Conservation (phyloP, 768 basidiomycete genomes). For the Suillus plorans region DNA sequence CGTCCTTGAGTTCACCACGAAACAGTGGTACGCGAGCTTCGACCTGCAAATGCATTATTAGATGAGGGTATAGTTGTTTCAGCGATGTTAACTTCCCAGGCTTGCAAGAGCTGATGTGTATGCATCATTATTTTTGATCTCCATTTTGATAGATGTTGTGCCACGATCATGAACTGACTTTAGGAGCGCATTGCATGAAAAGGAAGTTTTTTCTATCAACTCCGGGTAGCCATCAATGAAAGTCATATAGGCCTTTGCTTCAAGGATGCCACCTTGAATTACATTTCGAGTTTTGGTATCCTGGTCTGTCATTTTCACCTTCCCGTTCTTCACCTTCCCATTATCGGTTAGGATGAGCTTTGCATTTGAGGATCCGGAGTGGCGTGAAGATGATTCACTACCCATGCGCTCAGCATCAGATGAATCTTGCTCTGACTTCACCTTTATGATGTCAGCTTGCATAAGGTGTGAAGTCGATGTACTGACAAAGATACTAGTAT, state of each 20-base stretch:
- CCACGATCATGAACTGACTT: neutral
- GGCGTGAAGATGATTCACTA: too few relatives aligned
- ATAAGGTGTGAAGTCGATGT: too few relatives aligned
- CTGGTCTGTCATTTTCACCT: neutral
- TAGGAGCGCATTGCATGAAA: neutral
- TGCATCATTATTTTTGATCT: neutral
- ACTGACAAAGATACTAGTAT: too few relatives aligned
- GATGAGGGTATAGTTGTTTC: neutral
- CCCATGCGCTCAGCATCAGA: too few relatives aligned
- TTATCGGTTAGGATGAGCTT: neutral
- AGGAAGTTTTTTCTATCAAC: neutral
- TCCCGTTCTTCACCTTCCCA: neutral
- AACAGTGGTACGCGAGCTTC: neutral
- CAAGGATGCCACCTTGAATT: neutral
- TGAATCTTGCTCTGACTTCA: too few relatives aligned
- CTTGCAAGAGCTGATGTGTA: neutral
- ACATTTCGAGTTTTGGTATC: neutral
- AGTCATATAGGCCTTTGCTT: neutral
- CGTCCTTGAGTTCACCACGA: neutral
- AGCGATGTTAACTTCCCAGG: neutral
- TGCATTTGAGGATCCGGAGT: neutral
- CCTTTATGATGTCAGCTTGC: too few relatives aligned
- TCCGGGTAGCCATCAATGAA: neutral
- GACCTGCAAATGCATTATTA: neutral
- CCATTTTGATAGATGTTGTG: neutral